Evolutionary conservation across 768 basidiomycete genomes (phyloP).

Genomic region (Phylloporus sp.): DNA sequence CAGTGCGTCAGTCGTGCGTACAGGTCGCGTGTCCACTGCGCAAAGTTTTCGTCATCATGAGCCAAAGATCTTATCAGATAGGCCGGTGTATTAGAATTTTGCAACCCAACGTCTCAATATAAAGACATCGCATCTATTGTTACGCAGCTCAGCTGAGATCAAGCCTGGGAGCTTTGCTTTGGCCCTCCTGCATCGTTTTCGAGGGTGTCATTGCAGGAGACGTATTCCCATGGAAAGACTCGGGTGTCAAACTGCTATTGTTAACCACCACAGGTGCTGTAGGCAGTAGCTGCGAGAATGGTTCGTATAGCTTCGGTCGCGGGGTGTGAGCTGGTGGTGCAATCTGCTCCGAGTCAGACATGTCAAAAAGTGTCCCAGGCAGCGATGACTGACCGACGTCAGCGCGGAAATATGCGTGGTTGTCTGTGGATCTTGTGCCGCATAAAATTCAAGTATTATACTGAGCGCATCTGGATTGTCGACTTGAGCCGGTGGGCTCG

Average conservation of each 20-base stretch:
- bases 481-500: constrained; percentile 3
- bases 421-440: constrained; percentile 51
- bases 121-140: neutral
- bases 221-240: constrained; percentile 56
- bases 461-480: constrained; percentile 50
- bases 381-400: constrained; percentile 41
- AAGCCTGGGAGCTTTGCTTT: constrained; percentile 17
- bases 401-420: constrained; percentile 52
- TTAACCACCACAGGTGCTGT: constrained; percentile 25
- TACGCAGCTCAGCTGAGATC: constrained; percentile 27
- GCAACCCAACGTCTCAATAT: too few species aligned
- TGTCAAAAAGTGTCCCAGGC: neutral
- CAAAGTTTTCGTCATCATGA: too few species aligned
- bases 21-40: too few species aligned
- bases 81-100: too few species aligned
- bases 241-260: constrained; percentile 47
- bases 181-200: constrained; percentile 15
- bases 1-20: too few species aligned
- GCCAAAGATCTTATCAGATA: too few species aligned
- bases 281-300: constrained; percentile 34
- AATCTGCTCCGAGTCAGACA: constrained; percentile 36
- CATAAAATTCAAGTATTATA: constrained; percentile 72
- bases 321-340: constrained; percentile 42
- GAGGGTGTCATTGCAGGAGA: constrained; percentile 41
- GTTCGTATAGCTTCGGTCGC: constrained; percentile 39